Base-by-base conservation (phyloP, 768 basidiomycete genomes). In the Mycena leptocephala region DNA sequence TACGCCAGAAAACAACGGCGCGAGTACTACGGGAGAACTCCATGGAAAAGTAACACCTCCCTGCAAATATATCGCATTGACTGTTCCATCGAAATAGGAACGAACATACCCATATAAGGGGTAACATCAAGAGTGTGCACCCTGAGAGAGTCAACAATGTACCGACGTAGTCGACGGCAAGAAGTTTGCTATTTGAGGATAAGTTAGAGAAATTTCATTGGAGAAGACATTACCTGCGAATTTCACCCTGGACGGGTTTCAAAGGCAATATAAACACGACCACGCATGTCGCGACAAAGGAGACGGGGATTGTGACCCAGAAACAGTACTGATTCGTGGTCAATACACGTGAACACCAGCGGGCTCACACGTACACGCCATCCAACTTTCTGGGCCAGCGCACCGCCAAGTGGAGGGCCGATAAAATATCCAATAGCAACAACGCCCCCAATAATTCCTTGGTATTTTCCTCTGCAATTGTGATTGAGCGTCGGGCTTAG, bases 41-140 rank as follows among this genome's bases (percentile, higher is more conserved):
- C 95, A 95, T 1, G 94, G 89, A 78, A 94, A 95, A 2, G 92
- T 92, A 0, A 92, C 89, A 0, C 95, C 94, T 32, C 94, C 94
- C 93, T 93, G 76, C 28, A 48, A 64, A 14, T 73, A 24, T 18
- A 22, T 53, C 51, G 28, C 62, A 59, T 18, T 13, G 20, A 16
- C 4, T 9, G 2, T 48, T 14, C 59, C 11, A 24, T 61, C 5
- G 61, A n/a, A 72, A 72, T n/a, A 28, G 61, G 24, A 30, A 37
- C 5, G 56, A 33, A 80, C 88, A 20, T 76, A 92, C 93, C 94
- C 94, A 95, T 35, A 94, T 94, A 20, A 95, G 87, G 0, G 94
- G 94, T 9, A 95, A 84, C 63, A 95, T 89, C 26, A 95, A 83
- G 2, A 95, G 85, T 3, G 91, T 88, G 61, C 92, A 93, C 28